Evolutionary conservation across 768 basidiomycete species (phyloP).

Genomic region (Kwoniella mangroviensis): DNA sequence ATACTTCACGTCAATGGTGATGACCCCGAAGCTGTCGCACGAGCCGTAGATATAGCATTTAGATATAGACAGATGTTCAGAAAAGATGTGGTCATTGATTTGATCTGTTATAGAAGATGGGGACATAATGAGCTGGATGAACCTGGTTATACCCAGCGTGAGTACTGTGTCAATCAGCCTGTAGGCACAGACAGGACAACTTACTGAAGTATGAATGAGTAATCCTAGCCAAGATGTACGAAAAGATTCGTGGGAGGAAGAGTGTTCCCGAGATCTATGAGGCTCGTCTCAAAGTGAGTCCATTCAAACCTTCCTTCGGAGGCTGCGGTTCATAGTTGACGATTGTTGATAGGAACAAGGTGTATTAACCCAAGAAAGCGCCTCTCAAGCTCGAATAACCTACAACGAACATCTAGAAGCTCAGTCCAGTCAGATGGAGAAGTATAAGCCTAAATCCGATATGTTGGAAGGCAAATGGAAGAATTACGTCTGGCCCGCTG

Average conservation of each 20-base stretch:
- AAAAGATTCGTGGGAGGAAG: conserved; percentile 75
- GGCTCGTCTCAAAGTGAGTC: conserved; percentile 71
- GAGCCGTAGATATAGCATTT: conserved; percentile 86
- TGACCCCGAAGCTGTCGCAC: conserved; percentile 85
- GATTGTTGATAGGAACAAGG: conserved; percentile 61
- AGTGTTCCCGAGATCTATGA: conserved; percentile 84
- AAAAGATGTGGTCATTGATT: conserved; percentile 86
- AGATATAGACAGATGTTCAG: conserved; percentile 83
- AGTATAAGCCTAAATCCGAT: conserved; percentile 63
- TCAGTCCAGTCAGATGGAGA: conserved; percentile 64
- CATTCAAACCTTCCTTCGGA: background rate
- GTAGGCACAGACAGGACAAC: too few relatives aligned
- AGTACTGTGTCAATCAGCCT: background rate
- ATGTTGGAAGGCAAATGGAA: conserved; percentile 74
- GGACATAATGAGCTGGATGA: conserved; percentile 89
- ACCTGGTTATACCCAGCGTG: conserved; percentile 77
- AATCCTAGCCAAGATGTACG: conserved; percentile 73
- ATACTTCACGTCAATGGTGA: conserved; percentile 92
- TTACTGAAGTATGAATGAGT: background rate
- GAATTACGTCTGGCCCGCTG: conserved; percentile 68
- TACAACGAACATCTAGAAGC: conserved; percentile 71
- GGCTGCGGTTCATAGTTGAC: background rate
- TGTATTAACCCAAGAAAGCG: conserved; percentile 64
- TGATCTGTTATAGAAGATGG: conserved; percentile 85
- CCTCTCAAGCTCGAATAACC: conserved; percentile 63